Evolutionary conservation across 139 green algal genomes (phyloP).

Genomic region (Bryopsis sp.): DNA sequence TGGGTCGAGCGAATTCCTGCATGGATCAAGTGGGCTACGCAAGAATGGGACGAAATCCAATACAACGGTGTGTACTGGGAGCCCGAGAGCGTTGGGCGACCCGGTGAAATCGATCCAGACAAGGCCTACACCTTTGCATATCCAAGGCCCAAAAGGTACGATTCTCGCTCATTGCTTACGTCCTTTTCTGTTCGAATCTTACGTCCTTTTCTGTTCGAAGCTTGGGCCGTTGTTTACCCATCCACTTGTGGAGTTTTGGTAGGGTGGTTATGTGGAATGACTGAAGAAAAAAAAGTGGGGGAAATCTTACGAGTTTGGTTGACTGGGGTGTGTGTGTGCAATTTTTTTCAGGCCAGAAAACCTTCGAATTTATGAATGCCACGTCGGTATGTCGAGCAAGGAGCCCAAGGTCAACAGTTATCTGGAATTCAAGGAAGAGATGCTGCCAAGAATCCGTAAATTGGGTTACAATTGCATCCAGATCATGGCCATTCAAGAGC

Average conservation of each 20-base stretch:
- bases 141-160: conserved; percentile 57
- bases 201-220: too few species aligned
- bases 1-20: conserved; percentile 87
- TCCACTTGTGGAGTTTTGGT: too few species aligned
- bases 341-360: conserved; percentile 43
- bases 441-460: conserved; percentile 89
- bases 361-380: conserved; percentile 97
- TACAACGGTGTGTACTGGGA: conserved; percentile 86
- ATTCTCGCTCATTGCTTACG: too few species aligned
- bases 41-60: conserved; percentile 87
- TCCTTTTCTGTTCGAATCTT: too few species aligned
- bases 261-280: too few species aligned
- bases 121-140: conserved; percentile 91
- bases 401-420: conserved; percentile 86
- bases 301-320: too few species aligned
- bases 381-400: conserved; percentile 90
- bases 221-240: too few species aligned
- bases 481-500: conserved; percentile 98
- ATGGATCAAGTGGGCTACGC: conserved; percentile 90
- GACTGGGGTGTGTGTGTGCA: too few species aligned
- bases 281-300: too few species aligned
- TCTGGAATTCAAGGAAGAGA: conserved; percentile 79
- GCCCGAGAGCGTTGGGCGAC: conserved; percentile 40
- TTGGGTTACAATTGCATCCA: conserved; percentile 98
- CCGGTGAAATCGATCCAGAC: conserved; percentile 43